Conservation (phyloP, 2,329 filamentous ascomycete genomes). For the Plectosphaerella plurivora region DNA sequence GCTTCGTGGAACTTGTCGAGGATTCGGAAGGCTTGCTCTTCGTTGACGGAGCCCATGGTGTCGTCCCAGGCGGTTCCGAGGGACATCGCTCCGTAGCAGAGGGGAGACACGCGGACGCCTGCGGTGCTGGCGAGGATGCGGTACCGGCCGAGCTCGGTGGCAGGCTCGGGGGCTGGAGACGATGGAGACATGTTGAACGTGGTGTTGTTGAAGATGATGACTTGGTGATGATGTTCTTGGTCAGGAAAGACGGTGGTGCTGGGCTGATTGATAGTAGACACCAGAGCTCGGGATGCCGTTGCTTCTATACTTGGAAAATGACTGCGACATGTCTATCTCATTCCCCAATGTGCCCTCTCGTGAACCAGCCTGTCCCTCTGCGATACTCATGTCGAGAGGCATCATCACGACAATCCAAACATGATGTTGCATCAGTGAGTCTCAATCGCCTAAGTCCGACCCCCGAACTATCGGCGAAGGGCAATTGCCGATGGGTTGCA, state of each 20-base stretch:
- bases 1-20: conserved; percentile 51
- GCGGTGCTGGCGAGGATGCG: conserved; percentile 46
- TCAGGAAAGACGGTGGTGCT: not conserved
- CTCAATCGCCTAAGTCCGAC: no score
- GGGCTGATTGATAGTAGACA: no score
- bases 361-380: no score
- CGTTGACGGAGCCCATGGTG: conserved; percentile 47
- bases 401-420: no score
- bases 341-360: no score
- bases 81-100: conserved; percentile 50
- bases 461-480: no score
- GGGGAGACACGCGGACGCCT: conserved; percentile 46
- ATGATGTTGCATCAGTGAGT: no score
- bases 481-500: no score
- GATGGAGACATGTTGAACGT: not conserved
- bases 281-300: no score
- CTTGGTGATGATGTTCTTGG: not conserved
- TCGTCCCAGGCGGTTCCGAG: conserved; percentile 41
- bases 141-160: conserved; percentile 47
- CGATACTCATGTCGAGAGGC: no score
- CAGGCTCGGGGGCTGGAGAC: conserved; percentile 24
- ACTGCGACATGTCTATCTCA: no score
- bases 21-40: conserved; percentile 49
- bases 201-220: not conserved
- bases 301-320: no score